phyloP scores from a whole-genome alignment of 768 basidiomycete genomes.

The Albatrellus ellisii region DNA sequence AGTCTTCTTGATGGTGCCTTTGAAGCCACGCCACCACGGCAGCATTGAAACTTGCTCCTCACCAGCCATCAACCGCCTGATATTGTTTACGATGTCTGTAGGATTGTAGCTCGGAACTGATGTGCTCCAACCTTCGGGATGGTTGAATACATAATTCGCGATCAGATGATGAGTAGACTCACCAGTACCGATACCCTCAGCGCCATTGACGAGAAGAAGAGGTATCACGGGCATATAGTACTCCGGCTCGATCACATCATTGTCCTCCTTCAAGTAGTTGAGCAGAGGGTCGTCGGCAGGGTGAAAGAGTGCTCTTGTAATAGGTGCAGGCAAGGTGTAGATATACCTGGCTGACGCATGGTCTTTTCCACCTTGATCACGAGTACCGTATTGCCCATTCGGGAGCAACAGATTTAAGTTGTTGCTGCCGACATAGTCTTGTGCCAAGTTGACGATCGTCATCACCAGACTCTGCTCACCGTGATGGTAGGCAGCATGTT shows the following conservation, averaged over 20 bases:
- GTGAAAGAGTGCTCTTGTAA: slow-evolving; percentile 71
- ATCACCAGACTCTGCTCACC: slow-evolving; percentile 78
- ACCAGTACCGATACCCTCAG: slow-evolving; percentile 97
- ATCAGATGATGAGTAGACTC: slow-evolving; percentile 14
- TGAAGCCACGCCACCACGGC: slow-evolving; percentile 97
- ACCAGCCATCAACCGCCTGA: slow-evolving; percentile 74
- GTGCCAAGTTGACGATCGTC: slow-evolving; percentile 91
- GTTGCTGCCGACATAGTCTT: slow-evolving; percentile 91
- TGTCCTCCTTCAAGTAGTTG: slow-evolving; percentile 77
- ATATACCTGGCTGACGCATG: slow-evolving; percentile 96
- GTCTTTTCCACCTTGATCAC: slow-evolving; percentile 88
- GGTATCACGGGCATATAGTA: slow-evolving; percentile 90
- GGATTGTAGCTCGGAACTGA: slow-evolving; percentile 89
- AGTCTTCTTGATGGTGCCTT: slow-evolving; percentile 70
- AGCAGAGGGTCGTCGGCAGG: slow-evolving; percentile 80
- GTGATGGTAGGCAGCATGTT: slow-evolving; percentile 94
- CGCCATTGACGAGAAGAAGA: slow-evolving; percentile 82
- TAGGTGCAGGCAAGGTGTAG: slow-evolving; percentile 63
- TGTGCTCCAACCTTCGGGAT: slow-evolving; percentile 82
- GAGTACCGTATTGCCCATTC: slow-evolving; percentile 92
- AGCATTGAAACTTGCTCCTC: slow-evolving; percentile 78
- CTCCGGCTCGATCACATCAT: slow-evolving; percentile 78
- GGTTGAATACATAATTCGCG: neutral
- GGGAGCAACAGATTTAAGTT: slow-evolving; percentile 84
- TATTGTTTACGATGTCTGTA: slow-evolving; percentile 74